Evolutionary conservation across 2,329 filamentous ascomycete genomes (phyloP).

Genomic region (Lachnellula suecica): DNA sequence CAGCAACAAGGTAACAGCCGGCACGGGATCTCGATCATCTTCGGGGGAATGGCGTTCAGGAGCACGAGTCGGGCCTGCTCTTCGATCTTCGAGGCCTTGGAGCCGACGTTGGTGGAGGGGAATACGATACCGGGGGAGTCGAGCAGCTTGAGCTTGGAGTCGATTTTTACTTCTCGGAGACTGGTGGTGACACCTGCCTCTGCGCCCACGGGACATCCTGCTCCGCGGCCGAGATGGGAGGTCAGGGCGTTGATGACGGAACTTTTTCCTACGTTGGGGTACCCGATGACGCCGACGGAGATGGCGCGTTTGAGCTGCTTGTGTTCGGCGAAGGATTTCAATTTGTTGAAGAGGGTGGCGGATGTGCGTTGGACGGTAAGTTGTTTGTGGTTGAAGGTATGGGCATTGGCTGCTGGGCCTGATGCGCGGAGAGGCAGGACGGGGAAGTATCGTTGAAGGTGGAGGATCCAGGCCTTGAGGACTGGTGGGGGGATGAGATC

Average conservation of each 20-base stretch:
- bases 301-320: slow-evolving; percentile 86
- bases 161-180: slow-evolving; percentile 87
- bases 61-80: slow-evolving; percentile 84
- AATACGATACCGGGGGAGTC: slow-evolving; percentile 96
- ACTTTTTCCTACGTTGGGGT: slow-evolving; percentile 94
- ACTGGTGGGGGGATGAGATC: slow-evolving; percentile 82
- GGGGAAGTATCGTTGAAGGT: slow-evolving; percentile 87
- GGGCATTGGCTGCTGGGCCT: slow-evolving; percentile 77
- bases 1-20: slow-evolving; percentile 82
- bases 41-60: slow-evolving; percentile 87
- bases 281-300: slow-evolving; percentile 90
- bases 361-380: slow-evolving; percentile 85
- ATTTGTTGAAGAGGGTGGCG: slow-evolving; percentile 78
- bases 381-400: slow-evolving; percentile 89
- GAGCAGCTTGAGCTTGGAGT: slow-evolving; percentile 89
- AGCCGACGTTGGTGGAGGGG: slow-evolving; percentile 61
- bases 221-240: slow-evolving; percentile 68
- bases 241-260: slow-evolving; percentile 94
- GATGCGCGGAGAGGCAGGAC: slow-evolving; percentile 87
- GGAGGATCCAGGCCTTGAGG: slow-evolving; percentile 79
- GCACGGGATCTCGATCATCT: slow-evolving; percentile 93
- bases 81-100: slow-evolving; percentile 59
- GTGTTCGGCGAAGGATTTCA: slow-evolving; percentile 83
- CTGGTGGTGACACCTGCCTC: slow-evolving; percentile 91
- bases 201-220: slow-evolving; percentile 82